A percentile compares a stretch with the other conserved stretches of the same genome.
These are phyloP conservation scores for Sedum album DNA, from an alignment of 164 flowering plant genomes.

Conservation along the genomic window DNA sequence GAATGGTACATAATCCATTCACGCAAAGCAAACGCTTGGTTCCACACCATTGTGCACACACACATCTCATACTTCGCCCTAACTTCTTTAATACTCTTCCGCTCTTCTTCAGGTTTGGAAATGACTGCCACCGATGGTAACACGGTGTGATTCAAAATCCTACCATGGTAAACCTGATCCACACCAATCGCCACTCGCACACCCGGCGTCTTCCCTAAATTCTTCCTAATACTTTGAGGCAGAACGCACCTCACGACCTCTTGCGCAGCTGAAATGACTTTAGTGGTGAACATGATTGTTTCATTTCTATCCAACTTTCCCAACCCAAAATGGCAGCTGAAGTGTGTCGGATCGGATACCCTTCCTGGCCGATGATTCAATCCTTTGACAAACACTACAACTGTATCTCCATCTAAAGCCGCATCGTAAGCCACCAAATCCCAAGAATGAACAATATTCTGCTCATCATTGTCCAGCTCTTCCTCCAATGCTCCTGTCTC, in stretches of 20 bases:
- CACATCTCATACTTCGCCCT: constrained; percentile 61
- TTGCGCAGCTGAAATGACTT: constrained; percentile 65
- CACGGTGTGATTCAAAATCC: constrained; percentile 12
- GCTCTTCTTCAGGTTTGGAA: constrained; percentile 6
- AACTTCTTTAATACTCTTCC: constrained; percentile 5
- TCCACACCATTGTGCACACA: constrained; percentile 88
- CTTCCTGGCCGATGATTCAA: constrained; percentile 56
- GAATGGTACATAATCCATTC: constrained; percentile 81
- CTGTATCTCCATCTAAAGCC: constrained; percentile 42
- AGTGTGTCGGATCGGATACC: constrained; percentile 41
- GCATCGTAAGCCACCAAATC: constrained; percentile 63
- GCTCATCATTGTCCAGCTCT: constrained; percentile 11
- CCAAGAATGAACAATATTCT: constrained; percentile 37
- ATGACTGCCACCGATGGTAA: constrained; percentile 65
- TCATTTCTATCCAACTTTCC: constrained; percentile 26
- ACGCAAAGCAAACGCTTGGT: constrained; percentile 54
- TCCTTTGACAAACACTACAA: constrained; percentile 73
- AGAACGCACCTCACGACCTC: constrained; percentile 64
- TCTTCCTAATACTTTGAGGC: constrained; percentile 36
- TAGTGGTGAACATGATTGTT: constrained; percentile 20
- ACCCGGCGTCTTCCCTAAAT: constrained; percentile 38
- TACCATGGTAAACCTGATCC: constrained; percentile 16
- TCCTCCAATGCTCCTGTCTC: constrained; percentile 2
- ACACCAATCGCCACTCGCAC: constrained; percentile 42
- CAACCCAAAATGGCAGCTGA: constrained; percentile 56